Percentiles rank a stretch among this genome's conserved stretches.
Evolutionary conservation across 441 rosid genomes (phyloP).

Genomic region (Arabidopsis hybrid): DNA sequence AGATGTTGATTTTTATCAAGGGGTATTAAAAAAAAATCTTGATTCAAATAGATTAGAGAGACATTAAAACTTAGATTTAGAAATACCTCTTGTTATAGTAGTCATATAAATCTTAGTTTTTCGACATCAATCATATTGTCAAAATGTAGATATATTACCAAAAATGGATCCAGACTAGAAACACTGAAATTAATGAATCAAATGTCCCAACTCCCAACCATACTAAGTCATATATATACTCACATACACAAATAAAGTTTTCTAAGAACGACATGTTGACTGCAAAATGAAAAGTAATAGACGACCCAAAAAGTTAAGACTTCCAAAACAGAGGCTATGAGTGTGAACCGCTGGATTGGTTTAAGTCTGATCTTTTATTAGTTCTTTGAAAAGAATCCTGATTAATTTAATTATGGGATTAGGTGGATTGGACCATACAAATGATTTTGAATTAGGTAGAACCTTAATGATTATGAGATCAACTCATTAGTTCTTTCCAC

Average conservation of each 20-base stretch:
- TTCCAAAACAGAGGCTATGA: background rate
- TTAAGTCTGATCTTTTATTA: background rate
- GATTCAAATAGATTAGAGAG: too few species aligned
- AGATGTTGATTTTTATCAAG: too few species aligned
- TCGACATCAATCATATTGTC: background rate
- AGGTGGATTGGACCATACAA: conserved; percentile 5
- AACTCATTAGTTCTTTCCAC: too few species aligned
- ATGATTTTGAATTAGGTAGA: conserved; percentile 11
- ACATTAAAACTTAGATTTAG: too few species aligned
- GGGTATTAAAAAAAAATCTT: too few species aligned
- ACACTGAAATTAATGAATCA: background rate
- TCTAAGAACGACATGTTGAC: background rate
- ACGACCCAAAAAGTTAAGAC: background rate
- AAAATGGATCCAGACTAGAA: background rate
- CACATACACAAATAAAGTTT: too few species aligned
- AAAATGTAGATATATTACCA: background rate
- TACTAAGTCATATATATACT: too few species aligned
- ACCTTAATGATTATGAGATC: conserved; percentile 13
- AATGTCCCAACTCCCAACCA: too few species aligned
- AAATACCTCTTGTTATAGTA: too few species aligned
- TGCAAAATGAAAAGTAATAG: background rate
- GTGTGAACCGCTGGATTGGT: background rate
- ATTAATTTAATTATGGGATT: conserved; percentile 9
- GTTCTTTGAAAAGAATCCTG: background rate
- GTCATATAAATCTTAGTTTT: background rate